Conservation (phyloP, 1,284 basidiomycete genomes). For the Exobasidium cylindrosporum region DNA sequence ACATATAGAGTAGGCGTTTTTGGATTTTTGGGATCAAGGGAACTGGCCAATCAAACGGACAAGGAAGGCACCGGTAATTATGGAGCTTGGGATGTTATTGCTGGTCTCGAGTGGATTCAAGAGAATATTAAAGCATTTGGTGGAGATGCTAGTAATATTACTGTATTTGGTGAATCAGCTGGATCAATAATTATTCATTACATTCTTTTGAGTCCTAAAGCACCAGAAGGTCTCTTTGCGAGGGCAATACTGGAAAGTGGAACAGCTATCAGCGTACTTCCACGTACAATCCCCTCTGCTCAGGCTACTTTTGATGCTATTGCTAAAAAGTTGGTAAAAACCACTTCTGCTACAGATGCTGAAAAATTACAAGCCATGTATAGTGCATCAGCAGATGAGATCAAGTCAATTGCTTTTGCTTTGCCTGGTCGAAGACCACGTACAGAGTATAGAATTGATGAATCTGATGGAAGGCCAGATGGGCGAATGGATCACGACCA, state of each 20-base stretch:
- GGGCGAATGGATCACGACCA: conserved; percentile 4
- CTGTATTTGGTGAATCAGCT: conserved; percentile 44
- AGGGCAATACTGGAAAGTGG: conserved; percentile 32
- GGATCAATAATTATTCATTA: conserved; percentile 39
- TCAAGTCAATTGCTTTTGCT: conserved; percentile 17
- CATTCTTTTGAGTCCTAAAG: conserved; percentile 20
- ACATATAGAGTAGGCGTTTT: conserved; percentile 60
- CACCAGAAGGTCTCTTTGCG: conserved; percentile 27
- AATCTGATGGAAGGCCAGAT: background rate
- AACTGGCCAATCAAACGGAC: conserved; percentile 51
- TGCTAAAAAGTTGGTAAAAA: conserved; percentile 5
- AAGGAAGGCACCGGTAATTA: conserved; percentile 57
- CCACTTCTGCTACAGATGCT: conserved; percentile 22
- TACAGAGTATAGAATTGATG: conserved; percentile 11
- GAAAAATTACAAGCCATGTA: conserved; percentile 1
- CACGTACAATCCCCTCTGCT: conserved; percentile 23
- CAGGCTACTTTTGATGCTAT: conserved; percentile 31
- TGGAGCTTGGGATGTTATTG: conserved; percentile 65
- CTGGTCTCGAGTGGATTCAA: conserved; percentile 63
- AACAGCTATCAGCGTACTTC: conserved; percentile 24
- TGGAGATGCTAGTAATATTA: conserved; percentile 63
- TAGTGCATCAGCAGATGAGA: conserved; percentile 22
- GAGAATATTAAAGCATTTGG: conserved; percentile 66
- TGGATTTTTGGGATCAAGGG: conserved; percentile 59
- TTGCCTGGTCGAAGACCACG: conserved; percentile 28